phyloP scores from a whole-genome alignment of 2,329 filamentous ascomycete genomes.

The Colletotrichum magnum region DNA sequence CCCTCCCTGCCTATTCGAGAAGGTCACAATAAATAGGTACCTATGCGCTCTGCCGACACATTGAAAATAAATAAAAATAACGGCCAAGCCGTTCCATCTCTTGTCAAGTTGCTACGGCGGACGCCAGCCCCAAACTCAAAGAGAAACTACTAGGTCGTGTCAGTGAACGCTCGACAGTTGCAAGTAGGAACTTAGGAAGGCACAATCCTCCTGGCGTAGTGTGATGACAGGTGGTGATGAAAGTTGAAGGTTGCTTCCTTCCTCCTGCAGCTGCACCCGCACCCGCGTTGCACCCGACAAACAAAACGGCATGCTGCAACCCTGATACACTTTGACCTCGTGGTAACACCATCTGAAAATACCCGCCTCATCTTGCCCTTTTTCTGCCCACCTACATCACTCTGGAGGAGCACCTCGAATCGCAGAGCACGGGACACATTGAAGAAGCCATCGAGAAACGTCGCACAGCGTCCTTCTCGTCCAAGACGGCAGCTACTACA shows the following conservation, averaged over 20 bases:
- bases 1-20: slow-evolving; percentile 14
- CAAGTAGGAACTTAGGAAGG: too few species aligned
- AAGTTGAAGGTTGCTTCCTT: not conserved
- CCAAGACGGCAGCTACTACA: not conserved
- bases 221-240: not conserved
- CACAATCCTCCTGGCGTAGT: too few species aligned
- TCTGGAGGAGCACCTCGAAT: not conserved
- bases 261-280: not conserved
- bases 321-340: not conserved
- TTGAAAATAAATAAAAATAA: not conserved
- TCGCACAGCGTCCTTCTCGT: not conserved
- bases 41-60: not conserved
- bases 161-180: too few species aligned
- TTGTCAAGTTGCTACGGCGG: too few species aligned
- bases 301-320: too few species aligned
- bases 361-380: slow-evolving; percentile 12
- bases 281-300: not conserved
- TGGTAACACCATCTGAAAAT: slow-evolving; percentile 4
- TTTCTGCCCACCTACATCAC: not conserved
- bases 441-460: not conserved
- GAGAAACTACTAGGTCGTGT: too few species aligned
- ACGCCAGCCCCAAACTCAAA: too few species aligned
- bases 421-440: not conserved
- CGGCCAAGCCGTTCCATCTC: not conserved
- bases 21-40: slow-evolving; percentile 12